A percentile compares a stretch with the other conserved stretches of the same genome.
These are phyloP conservation scores for Trichocomaceae sp. DNA, from an alignment of 2,329 filamentous ascomycete species.

Conservation along the genomic window DNA sequence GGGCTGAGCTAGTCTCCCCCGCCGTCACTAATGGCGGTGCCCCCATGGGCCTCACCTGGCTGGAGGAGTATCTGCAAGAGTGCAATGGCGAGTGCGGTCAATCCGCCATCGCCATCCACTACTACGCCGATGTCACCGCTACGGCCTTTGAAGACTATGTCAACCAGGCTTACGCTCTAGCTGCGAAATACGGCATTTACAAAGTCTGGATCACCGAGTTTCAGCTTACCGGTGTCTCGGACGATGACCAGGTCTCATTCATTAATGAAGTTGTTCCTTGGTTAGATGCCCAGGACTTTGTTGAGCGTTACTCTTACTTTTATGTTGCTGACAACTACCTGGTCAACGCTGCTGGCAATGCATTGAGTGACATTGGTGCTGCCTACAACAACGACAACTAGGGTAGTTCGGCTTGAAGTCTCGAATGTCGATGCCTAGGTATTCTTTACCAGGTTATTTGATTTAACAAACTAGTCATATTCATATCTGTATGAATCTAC, in stretches of 20 bases:
- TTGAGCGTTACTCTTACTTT: slow-evolving; percentile 42
- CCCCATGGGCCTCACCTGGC: slow-evolving; percentile 35
- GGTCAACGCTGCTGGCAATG: slow-evolving; percentile 18
- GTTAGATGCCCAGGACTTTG: slow-evolving; percentile 31
- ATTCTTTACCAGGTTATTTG: too few species aligned
- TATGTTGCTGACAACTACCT: slow-evolving; percentile 29
- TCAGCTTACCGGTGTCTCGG: slow-evolving; percentile 22
- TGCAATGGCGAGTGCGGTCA: slow-evolving; percentile 35
- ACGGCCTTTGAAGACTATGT: slow-evolving; percentile 18
- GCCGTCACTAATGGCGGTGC: slow-evolving; percentile 34
- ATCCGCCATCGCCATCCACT: slow-evolving; percentile 41
- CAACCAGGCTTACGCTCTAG: slow-evolving; percentile 29
- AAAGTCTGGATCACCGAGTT: slow-evolving; percentile 45
- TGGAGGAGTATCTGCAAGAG: slow-evolving; percentile 32
- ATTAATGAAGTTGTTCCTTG: slow-evolving; percentile 33
- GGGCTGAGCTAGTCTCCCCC: slow-evolving; percentile 27
- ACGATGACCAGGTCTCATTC: slow-evolving; percentile 27
- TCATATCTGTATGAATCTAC: too few species aligned
- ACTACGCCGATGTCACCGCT: slow-evolving; percentile 29
- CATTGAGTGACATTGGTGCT: slow-evolving; percentile 25
- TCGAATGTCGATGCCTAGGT: not conserved
- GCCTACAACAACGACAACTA: slow-evolving; percentile 20
- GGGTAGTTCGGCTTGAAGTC: not conserved
- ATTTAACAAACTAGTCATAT: too few species aligned
- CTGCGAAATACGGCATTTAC: slow-evolving; percentile 26